These are phyloP conservation scores for Thelephora ganbajun DNA, from an alignment of 768 basidiomycete genomes.

Conservation along the genomic window DNA sequence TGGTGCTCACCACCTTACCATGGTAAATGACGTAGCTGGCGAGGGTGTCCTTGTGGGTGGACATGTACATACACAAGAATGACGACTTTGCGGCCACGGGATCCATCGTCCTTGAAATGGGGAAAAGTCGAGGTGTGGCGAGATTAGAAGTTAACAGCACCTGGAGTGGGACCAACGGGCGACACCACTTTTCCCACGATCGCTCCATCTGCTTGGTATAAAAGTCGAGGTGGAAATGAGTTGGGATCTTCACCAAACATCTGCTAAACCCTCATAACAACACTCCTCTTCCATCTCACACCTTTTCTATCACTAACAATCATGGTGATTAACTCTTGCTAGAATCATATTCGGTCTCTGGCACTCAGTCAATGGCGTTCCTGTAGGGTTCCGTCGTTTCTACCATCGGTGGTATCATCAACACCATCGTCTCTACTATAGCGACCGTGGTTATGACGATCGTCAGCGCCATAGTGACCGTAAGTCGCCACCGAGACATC, in stretches of 20 bases:
- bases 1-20: slow-evolving; percentile 40
- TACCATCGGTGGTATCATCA: slow-evolving; percentile 48
- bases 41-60: slow-evolving; percentile 67
- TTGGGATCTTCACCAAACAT: not conserved
- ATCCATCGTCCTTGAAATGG: slow-evolving; percentile 41
- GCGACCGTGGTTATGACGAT: slow-evolving; percentile 47
- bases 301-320: not conserved
- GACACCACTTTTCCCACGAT: not conserved
- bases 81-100: slow-evolving; percentile 62
- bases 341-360: not conserved
- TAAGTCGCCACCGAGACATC: slow-evolving; percentile 17
- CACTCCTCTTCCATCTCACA: not conserved
- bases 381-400: slow-evolving; percentile 47
- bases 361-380: not conserved
- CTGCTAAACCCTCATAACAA: not conserved
- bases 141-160: not conserved
- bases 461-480: slow-evolving; percentile 42
- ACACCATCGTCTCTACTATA: slow-evolving; percentile 45
- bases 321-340: not conserved
- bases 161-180: not conserved
- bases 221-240: not conserved
- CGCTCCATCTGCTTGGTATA: not conserved
- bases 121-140: not conserved
- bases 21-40: slow-evolving; percentile 74
- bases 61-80: slow-evolving; percentile 80